Evolutionary conservation across 108 stramenopile genomes (phyloP).

Genomic region (Discostella pseudostelligera): DNA sequence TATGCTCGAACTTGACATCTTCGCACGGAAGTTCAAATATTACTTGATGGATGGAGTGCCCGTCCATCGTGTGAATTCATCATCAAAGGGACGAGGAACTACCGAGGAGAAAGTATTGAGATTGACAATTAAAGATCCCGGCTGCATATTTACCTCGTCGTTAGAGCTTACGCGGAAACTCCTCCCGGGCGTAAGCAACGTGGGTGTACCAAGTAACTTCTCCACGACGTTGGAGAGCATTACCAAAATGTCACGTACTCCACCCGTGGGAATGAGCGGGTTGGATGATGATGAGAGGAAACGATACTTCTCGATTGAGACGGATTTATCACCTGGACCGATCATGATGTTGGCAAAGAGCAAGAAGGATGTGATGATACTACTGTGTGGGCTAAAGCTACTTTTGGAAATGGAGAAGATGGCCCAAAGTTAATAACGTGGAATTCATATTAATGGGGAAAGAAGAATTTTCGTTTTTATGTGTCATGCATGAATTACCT

Average conservation of each 20-base stretch:
- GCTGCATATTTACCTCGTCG: slow-evolving; percentile 13
- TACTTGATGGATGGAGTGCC: slow-evolving; percentile 48
- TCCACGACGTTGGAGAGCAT: slow-evolving; percentile 35
- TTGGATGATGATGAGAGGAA: slow-evolving; percentile 40
- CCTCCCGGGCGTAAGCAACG: slow-evolving; percentile 36
- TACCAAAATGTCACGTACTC: slow-evolving; percentile 31
- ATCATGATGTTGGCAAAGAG: slow-evolving; percentile 46
- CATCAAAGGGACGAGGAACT: slow-evolving; percentile 2
- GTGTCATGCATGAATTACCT: too few species aligned
- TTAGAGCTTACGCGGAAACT: slow-evolving; percentile 29
- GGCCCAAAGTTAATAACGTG: background rate
- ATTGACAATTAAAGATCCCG: slow-evolving; percentile 18
- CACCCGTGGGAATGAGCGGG: slow-evolving; percentile 11
- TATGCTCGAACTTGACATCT: slow-evolving; percentile 40
- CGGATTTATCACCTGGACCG: slow-evolving; percentile 36
- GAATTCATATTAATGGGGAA: background rate
- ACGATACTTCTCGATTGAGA: slow-evolving; percentile 42
- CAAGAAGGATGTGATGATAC: slow-evolving; percentile 40
- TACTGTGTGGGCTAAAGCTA: slow-evolving; percentile 42
- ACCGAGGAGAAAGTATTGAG: slow-evolving; percentile 37
- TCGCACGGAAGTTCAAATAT: slow-evolving; percentile 38
- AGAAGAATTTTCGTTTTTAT: too few species aligned
- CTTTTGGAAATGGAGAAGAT: slow-evolving; percentile 38
- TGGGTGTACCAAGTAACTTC: slow-evolving; percentile 29
- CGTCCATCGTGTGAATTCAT: slow-evolving; percentile 20